Conservation (phyloP, 192 early-diverging fungal species). For the Chytriomyces sp. region DNA sequence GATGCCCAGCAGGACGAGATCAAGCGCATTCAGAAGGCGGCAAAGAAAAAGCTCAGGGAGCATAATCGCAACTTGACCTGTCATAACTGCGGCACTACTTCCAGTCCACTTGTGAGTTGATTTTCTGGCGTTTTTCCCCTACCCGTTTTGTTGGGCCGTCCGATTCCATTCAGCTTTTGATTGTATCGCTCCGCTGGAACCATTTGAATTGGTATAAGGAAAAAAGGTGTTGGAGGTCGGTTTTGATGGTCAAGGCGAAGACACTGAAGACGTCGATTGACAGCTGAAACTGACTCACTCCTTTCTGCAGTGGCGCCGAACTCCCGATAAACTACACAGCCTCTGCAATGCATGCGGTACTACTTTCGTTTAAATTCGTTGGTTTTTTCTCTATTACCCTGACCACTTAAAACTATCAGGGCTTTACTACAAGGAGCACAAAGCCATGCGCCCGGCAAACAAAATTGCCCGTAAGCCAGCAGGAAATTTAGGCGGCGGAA, state of each 20-base stretch:
- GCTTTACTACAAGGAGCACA: not conserved
- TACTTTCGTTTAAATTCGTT: not conserved
- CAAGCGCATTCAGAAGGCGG: not conserved
- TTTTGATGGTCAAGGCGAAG: too few species aligned
- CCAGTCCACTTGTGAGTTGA: slow-evolving; percentile 76
- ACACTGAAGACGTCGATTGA: slow-evolving; percentile 17
- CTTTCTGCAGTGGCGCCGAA: slow-evolving; percentile 79
- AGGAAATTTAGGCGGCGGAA: too few species aligned
- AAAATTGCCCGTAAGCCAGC: not conserved
- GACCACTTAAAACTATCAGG: not conserved
- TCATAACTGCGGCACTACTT: slow-evolving; percentile 70
- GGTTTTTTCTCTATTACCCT: not conserved
- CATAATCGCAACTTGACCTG: slow-evolving; percentile 54
- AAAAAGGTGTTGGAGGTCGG: slow-evolving; percentile 37
- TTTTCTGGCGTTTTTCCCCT: too few species aligned
- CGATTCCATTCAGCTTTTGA: too few species aligned
- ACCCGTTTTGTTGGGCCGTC: too few species aligned
- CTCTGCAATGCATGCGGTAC: slow-evolving; percentile 83
- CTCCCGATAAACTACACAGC: slow-evolving; percentile 63
- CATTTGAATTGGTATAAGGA: too few species aligned
- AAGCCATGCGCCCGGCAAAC: not conserved
- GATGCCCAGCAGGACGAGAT: not conserved
- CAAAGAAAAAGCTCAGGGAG: too few species aligned
- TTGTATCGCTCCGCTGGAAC: too few species aligned
- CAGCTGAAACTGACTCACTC: slow-evolving; percentile 76